phyloP scores from a whole-genome alignment of 805 yeast species.

The Kluyveromyces lactis region DNA sequence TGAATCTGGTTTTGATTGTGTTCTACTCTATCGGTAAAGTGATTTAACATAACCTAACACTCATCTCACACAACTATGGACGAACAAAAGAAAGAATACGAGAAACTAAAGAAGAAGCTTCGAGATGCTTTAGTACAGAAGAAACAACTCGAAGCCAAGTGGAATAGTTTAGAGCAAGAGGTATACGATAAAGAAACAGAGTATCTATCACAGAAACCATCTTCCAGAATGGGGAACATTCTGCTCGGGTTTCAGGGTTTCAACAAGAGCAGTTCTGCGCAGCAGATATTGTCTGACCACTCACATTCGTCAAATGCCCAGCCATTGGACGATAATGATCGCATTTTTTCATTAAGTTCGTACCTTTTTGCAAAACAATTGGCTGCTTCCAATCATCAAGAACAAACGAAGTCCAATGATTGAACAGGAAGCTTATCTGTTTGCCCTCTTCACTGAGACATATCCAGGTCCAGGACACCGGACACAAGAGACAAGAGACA shows the following conservation, averaged over 20 bases:
- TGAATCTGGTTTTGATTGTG: no score
- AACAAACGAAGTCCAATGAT: constrained; percentile 5
- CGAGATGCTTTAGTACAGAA: constrained; percentile 55
- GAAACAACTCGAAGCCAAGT: constrained; percentile 54
- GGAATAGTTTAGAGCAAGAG: constrained; percentile 61
- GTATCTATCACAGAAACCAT: constrained; percentile 43
- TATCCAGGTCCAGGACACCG: neutral
- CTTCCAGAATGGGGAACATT: constrained; percentile 47
- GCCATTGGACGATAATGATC: constrained; percentile 58
- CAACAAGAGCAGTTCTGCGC: constrained; percentile 36
- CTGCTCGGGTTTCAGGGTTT: constrained; percentile 88
- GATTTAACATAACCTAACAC: no score
- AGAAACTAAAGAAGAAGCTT: constrained; percentile 55
- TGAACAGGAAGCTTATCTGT: neutral
- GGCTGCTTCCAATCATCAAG: constrained; percentile 2
- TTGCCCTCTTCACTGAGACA: neutral
- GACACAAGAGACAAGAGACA: no score
- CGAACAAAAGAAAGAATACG: constrained; percentile 42
- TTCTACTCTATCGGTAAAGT: no score
- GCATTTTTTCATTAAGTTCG: constrained; percentile 71
- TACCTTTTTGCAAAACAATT: constrained; percentile 57
- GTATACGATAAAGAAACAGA: constrained; percentile 71
- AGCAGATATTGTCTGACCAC: constrained; percentile 33
- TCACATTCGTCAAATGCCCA: constrained; percentile 21
- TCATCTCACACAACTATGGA: no score